Evolutionary conservation across 2,329 filamentous ascomycete genomes (phyloP).

Genomic region (Juglanconis juglandina): DNA sequence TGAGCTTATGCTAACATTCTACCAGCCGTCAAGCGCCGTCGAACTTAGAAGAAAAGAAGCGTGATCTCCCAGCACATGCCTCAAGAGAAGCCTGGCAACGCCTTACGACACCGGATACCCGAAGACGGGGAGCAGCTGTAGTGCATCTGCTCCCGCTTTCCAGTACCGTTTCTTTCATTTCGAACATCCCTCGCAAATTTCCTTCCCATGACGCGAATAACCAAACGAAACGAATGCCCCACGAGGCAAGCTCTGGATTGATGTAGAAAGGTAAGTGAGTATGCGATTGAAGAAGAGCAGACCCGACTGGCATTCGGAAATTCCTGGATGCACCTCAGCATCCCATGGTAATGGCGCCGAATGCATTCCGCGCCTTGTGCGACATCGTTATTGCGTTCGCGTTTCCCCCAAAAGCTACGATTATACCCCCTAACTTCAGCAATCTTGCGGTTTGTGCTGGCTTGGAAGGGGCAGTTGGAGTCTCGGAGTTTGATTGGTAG

Average conservation of each 20-base stretch:
- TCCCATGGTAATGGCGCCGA: neutral
- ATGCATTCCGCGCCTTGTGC: neutral
- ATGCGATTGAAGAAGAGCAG: neutral
- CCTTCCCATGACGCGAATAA: neutral
- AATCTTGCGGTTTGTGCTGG: neutral
- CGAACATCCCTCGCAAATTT: neutral
- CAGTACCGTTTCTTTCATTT: neutral
- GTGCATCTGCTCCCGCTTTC: conserved; percentile 16
- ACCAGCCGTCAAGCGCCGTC: conserved; percentile 50
- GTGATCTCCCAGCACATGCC: neutral
- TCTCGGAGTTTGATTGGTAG: neutral
- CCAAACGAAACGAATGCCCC: conserved; percentile 7
- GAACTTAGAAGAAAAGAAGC: conserved; percentile 28
- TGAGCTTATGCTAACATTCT: conserved; percentile 28
- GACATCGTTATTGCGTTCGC: conserved; percentile 4
- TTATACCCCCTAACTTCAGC: conserved; percentile 5
- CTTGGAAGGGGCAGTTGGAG: neutral
- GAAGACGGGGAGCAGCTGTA: conserved; percentile 12
- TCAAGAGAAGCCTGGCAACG: neutral
- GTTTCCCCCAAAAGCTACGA: neutral
- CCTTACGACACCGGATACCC: neutral
- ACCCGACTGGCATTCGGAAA: neutral
- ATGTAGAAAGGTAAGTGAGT: conserved; percentile 13
- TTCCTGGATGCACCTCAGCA: neutral
- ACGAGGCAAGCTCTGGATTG: neutral